Evolutionary conservation across 805 yeast species (phyloP).

Genomic region (Dipodascus albidus): DNA sequence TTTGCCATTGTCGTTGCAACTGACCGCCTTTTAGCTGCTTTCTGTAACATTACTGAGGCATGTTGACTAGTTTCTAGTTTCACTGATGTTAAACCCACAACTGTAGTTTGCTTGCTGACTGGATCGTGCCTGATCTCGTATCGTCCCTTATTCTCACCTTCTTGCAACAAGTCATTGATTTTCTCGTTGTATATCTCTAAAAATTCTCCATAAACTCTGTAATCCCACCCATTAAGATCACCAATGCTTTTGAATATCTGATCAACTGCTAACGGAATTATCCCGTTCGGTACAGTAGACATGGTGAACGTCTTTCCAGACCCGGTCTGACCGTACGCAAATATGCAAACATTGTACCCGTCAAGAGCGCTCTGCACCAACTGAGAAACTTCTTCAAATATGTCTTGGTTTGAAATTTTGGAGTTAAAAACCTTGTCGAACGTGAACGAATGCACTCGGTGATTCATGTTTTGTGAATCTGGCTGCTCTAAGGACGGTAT

Average conservation of each 20-base stretch:
- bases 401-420: slow-evolving; percentile 40
- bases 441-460: slow-evolving; percentile 34
- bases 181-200: slow-evolving; percentile 84
- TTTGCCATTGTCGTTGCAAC: slow-evolving; percentile 78
- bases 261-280: slow-evolving; percentile 68
- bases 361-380: slow-evolving; percentile 76
- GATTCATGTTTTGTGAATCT: slow-evolving; percentile 12
- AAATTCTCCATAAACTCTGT: slow-evolving; percentile 57
- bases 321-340: slow-evolving; percentile 96
- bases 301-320: slow-evolving; percentile 92
- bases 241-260: slow-evolving; percentile 54
- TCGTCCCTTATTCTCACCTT: slow-evolving; percentile 27
- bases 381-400: slow-evolving; percentile 80
- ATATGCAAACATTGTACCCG: slow-evolving; percentile 85
- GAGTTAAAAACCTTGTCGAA: slow-evolving; percentile 73
- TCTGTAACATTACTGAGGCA: slow-evolving; percentile 39
- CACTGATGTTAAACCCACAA: slow-evolving; percentile 47
- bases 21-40: slow-evolving; percentile 51
- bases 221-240: slow-evolving; percentile 50
- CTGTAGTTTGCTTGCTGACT: slow-evolving; percentile 37
- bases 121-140: slow-evolving; percentile 68
- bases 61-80: slow-evolving; percentile 35
- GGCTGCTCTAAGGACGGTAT: slow-evolving; percentile 2
- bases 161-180: slow-evolving; percentile 53
- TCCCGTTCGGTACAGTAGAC: slow-evolving; percentile 60